These are phyloP conservation scores for Neofusicoccum ribis DNA, from an alignment of 2,329 filamentous ascomycete genomes.

Conservation along the genomic window DNA sequence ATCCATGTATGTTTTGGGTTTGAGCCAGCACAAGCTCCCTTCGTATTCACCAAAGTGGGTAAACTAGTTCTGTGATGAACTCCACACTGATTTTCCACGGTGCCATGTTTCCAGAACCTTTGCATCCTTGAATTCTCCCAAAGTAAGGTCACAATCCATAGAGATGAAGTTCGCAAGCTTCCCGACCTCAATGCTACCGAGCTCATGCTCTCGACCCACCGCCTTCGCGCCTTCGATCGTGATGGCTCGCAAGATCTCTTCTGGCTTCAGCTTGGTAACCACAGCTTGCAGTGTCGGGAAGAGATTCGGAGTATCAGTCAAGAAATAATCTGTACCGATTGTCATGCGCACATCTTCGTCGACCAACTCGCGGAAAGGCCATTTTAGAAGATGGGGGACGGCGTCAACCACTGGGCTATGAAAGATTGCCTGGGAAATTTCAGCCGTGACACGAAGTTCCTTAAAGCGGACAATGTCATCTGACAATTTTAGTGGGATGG, in stretches of 20 bases:
- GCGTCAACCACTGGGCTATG: constrained; percentile 24
- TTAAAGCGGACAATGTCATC: constrained; percentile 32
- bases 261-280: not conserved
- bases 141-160: too few species aligned
- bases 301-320: constrained; percentile 23
- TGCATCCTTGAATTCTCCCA: too few species aligned
- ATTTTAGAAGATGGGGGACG: constrained; percentile 27
- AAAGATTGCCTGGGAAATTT: constrained; percentile 35
- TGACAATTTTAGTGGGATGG: not conserved
- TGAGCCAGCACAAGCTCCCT: too few species aligned
- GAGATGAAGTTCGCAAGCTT: constrained; percentile 23
- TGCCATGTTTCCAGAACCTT: too few species aligned
- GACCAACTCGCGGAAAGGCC: constrained; percentile 32
- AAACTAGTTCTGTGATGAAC: too few species aligned
- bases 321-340: constrained; percentile 32
- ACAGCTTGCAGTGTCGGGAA: constrained; percentile 23
- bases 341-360: constrained; percentile 30
- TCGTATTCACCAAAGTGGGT: too few species aligned
- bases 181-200: constrained; percentile 33
- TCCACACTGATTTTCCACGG: too few species aligned
- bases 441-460: constrained; percentile 34
- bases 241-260: constrained; percentile 27
- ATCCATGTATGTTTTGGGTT: too few species aligned
- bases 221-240: constrained; percentile 33
- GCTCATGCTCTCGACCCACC: constrained; percentile 27